phyloP scores from a whole-genome alignment of 352 stramenopile species.

The Phytophthora meadii region DNA sequence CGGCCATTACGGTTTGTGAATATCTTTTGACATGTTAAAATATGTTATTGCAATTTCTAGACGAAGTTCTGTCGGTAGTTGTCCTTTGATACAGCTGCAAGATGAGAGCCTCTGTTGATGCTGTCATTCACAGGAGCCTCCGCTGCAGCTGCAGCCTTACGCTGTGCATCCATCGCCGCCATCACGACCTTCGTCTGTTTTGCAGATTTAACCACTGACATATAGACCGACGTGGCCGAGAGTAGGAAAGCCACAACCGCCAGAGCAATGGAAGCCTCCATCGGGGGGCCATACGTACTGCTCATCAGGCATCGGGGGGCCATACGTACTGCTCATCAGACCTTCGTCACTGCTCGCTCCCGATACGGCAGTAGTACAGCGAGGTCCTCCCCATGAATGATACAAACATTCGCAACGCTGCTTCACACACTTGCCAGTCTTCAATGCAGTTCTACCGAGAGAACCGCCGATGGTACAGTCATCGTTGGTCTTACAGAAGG shows the following conservation, averaged over 20 bases:
- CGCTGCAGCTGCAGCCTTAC: constrained; percentile 11
- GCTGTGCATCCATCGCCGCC: constrained; percentile 20
- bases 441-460: constrained; percentile 20
- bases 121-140: constrained; percentile 8
- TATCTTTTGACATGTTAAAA: too few relatives aligned
- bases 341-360: constrained; percentile 18
- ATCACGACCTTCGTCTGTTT: constrained; percentile 32
- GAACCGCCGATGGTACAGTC: constrained; percentile 50
- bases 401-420: constrained; percentile 57
- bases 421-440: constrained; percentile 55
- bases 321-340: constrained; percentile 32
- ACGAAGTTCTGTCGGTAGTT: constrained; percentile 66
- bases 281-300: constrained; percentile 56
- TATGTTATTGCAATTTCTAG: constrained; percentile 16
- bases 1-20: constrained; percentile 15
- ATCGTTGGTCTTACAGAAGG: constrained; percentile 48
- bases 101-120: constrained; percentile 9
- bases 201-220: constrained; percentile 5
- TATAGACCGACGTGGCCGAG: constrained; percentile 13
- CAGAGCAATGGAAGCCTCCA: constrained; percentile 38
- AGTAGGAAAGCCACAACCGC: constrained; percentile 19
- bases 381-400: constrained; percentile 60
- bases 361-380: constrained; percentile 53
- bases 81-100: constrained; percentile 16
- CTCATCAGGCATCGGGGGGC: too few relatives aligned